These are phyloP conservation scores for Coprinopsis cinerea DNA, from an alignment of 768 basidiomycete species.

Conservation along the genomic window DNA sequence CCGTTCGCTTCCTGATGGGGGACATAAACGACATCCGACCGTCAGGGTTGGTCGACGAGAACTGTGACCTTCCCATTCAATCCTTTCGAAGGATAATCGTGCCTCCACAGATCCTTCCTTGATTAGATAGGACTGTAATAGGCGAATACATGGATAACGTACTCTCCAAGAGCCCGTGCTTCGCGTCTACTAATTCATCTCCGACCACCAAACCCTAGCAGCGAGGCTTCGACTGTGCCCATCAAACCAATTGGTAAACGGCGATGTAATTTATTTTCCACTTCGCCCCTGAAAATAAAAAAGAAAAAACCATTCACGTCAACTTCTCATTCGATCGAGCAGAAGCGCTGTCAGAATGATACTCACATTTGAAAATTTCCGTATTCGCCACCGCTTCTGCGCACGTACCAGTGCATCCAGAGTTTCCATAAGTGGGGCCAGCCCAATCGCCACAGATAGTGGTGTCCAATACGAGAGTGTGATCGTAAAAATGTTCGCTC, in stretches of 20 bases:
- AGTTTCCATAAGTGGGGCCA: conserved; percentile 26
- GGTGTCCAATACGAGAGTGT: conserved; percentile 42
- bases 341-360: too few relatives aligned
- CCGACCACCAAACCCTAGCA: background rate
- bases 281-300: conserved; percentile 35
- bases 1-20: too few relatives aligned
- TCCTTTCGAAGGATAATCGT: too few relatives aligned
- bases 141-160: too few relatives aligned
- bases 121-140: too few relatives aligned
- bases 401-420: conserved; percentile 44
- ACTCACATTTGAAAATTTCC: conserved; percentile 42
- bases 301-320: background rate
- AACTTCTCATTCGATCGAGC: background rate
- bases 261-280: conserved; percentile 55
- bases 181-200: background rate
- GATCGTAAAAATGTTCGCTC: conserved; percentile 43
- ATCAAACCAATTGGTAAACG: conserved; percentile 34
- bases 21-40: too few relatives aligned
- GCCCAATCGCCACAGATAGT: conserved; percentile 45
- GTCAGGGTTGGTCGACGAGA: too few relatives aligned
- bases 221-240: too few relatives aligned
- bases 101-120: too few relatives aligned
- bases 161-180: background rate
- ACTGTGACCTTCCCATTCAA: too few relatives aligned
- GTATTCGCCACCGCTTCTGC: conserved; percentile 46